Evolutionary conservation across 768 basidiomycete genomes (phyloP).

Genomic region (Boletus vermiculosoides): DNA sequence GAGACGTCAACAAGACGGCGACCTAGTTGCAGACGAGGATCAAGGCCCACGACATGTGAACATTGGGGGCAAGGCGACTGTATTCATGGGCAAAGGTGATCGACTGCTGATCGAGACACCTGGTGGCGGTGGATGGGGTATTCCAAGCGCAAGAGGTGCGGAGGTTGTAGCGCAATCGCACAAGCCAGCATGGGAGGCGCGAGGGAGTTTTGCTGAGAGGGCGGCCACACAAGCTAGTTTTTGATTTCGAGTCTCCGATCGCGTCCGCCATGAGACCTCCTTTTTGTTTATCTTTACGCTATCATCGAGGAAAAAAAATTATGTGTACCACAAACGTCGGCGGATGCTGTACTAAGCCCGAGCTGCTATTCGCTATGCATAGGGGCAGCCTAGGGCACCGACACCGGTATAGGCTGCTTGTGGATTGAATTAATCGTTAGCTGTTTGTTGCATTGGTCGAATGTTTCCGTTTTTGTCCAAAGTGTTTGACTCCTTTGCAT

Average conservation of each 20-base stretch:
- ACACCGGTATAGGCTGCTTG: no score
- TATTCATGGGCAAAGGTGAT: constrained; percentile 89
- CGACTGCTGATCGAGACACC: constrained; percentile 81
- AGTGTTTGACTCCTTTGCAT: no score
- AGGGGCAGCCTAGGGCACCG: no score
- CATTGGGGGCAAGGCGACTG: constrained; percentile 85
- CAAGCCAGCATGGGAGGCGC: constrained; percentile 56
- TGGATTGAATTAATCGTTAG: no score
- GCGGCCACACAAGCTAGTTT: constrained; percentile 63
- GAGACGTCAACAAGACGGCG: constrained; percentile 63
- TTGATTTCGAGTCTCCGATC: constrained; percentile 24
- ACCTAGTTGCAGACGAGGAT: constrained; percentile 43
- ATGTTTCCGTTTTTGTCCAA: no score
- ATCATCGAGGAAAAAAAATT: no score
- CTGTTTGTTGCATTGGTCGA: no score
- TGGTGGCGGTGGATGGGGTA: constrained; percentile 88
- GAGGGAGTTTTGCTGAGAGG: constrained; percentile 67
- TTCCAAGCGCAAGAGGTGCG: constrained; percentile 12
- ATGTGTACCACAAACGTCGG: no score
- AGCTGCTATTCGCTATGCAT: no score
- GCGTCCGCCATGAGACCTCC: no score
- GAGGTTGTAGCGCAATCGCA: constrained; percentile 30
- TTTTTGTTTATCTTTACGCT: no score
- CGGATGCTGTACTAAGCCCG: no score
- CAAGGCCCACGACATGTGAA: constrained; percentile 62